phyloP scores from a whole-genome alignment of 2,329 filamentous ascomycete species.

The Zymoseptoria ardabiliae region DNA sequence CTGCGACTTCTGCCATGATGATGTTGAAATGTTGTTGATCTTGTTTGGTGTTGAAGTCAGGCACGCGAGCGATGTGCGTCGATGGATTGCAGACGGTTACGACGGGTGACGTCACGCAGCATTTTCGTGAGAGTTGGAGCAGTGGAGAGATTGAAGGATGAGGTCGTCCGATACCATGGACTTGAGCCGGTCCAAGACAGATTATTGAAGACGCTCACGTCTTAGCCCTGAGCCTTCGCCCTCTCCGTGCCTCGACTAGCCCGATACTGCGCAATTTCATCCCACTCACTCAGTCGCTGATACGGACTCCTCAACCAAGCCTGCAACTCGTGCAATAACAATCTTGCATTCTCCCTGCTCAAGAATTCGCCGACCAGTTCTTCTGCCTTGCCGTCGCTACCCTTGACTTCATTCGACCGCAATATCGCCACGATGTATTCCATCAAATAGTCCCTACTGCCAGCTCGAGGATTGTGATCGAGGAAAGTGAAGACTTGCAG shows the following conservation, averaged over 20 bases:
- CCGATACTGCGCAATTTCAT: conserved; percentile 66
- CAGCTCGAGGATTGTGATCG: conserved; percentile 26
- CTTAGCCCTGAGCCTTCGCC: background rate
- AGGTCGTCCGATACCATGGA: background rate
- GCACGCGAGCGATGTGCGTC: background rate
- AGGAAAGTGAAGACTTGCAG: conserved; percentile 76
- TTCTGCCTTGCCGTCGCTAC: conserved; percentile 69
- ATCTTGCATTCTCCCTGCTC: conserved; percentile 60
- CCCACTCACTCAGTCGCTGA: conserved; percentile 66
- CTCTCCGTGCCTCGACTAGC: background rate
- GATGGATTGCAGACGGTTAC: background rate
- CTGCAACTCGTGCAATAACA: conserved; percentile 80
- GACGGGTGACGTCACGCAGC: background rate
- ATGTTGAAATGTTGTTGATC: background rate
- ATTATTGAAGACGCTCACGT: background rate
- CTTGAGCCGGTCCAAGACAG: no score
- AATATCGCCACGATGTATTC: conserved; percentile 81
- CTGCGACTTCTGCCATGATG: conserved; percentile 14
- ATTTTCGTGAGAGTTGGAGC: background rate
- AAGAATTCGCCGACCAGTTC: conserved; percentile 72
- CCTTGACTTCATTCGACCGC: conserved; percentile 74
- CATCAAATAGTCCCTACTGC: conserved; percentile 61
- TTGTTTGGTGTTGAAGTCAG: background rate
- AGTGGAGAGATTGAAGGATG: background rate
- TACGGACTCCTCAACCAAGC: conserved; percentile 79